A percentile compares a stretch with the other conserved stretches of the same genome.
phyloP scores from a whole-genome alignment of 441 rosid species.

The Populus trichocarpa region DNA sequence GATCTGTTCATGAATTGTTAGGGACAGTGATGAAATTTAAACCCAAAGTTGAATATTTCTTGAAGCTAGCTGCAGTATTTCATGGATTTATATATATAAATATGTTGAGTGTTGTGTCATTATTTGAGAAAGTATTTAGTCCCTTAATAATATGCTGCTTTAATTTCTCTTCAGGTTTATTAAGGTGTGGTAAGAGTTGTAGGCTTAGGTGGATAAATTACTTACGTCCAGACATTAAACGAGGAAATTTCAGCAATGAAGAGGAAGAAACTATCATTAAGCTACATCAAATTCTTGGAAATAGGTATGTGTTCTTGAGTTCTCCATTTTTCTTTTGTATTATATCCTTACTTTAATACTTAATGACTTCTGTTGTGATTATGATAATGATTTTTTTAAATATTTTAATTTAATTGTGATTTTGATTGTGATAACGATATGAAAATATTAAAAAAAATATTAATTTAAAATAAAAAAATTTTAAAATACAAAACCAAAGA shows the following conservation, averaged over 20 bases:
- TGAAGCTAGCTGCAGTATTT: background rate
- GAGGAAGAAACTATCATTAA: conserved; percentile 37
- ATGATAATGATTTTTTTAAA: too few relatives aligned
- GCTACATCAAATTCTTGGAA: conserved; percentile 35
- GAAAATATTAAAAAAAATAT: background rate
- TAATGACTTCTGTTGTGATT: too few relatives aligned
- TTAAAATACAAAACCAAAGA: too few relatives aligned
- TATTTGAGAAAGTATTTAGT: background rate
- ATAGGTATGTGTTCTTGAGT: conserved; percentile 20
- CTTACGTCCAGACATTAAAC: conserved; percentile 40
- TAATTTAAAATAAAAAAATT: background rate
- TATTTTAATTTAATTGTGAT: too few relatives aligned
- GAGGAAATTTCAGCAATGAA: conserved; percentile 8
- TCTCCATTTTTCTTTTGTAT: background rate
- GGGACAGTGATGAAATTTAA: background rate
- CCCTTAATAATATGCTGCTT: background rate
- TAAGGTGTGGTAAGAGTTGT: conserved; percentile 53
- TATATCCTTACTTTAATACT: background rate
- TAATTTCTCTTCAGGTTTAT: conserved; percentile 20
- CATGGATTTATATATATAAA: background rate
- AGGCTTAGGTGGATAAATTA: conserved; percentile 51
- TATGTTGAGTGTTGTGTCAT: background rate
- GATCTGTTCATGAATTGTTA: background rate
- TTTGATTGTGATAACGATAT: too few relatives aligned
- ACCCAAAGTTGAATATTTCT: background rate